Evolutionary conservation across 2,329 filamentous ascomycete genomes (phyloP), one percentile per base, ranked within the genome.

Genomic region (Pseudogymnoascus sp.): DNA sequence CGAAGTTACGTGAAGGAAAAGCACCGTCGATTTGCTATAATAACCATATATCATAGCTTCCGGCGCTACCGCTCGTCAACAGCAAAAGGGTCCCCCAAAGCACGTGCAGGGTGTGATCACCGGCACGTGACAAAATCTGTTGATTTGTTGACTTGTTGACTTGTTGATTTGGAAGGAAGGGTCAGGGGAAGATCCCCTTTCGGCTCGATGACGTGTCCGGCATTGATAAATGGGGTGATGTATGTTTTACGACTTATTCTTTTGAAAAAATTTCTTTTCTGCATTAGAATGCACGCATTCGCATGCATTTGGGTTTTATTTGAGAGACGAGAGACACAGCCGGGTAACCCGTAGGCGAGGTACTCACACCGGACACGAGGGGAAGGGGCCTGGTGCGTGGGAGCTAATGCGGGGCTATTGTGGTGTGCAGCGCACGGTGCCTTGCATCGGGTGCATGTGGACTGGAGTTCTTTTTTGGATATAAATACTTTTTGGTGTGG

Each of bases 391-490:
- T 28, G 45, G 45, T 54, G 45, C 45, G 45, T 54, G 45, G 45
- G 23, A 54, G 45, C 45, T 54, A 54, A 54, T 54, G 45, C 45
- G 45, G 45, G 45, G 45, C 45, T 54, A 54, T 54, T 16, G 37
- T n/a, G 21, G 13, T n/a, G 21, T 31, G 23, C 45, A 68, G 63
- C 21, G 66, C 68, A 13, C 68, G 31, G 57, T 61, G 57, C 57
- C 57, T 61, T 61, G 57, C 57, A 41, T 61, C n/a, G 57, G 14
- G 21, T 61, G 31, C 4, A 21, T 61, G 16, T 34, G 8, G 36
- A 60, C 54, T 34, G 31, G 10, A n/a, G n/a, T n/a, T 39, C 14
- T 3, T 11, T 61, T 41, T 25, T 61, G 8, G 31, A 23, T 61
- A 36, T 36, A 21, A 41, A 41, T 36, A 36, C 31, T 8, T 19